These are phyloP conservation scores for Phalaenopsis equestris DNA, from an alignment of 106 monocot species.

Conservation along the genomic window DNA sequence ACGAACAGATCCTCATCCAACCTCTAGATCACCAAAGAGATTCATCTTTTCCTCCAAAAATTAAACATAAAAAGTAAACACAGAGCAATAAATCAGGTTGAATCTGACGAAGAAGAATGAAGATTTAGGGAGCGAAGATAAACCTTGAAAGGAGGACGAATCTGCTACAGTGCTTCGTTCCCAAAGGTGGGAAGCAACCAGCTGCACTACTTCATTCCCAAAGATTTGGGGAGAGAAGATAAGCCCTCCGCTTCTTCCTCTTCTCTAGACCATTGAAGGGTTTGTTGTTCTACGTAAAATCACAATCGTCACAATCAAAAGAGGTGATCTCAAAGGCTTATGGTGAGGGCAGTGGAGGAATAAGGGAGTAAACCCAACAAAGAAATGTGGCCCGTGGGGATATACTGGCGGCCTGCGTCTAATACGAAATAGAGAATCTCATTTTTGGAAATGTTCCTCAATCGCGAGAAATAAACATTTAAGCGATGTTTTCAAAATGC, in stretches of 20 bases:
- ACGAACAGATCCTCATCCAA: slow-evolving; percentile 8
- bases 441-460: too few relatives aligned
- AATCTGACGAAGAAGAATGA: neutral
- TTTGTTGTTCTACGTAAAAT: neutral
- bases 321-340: too few relatives aligned
- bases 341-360: too few relatives aligned
- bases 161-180: neutral
- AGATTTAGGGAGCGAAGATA: neutral
- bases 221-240: neutral
- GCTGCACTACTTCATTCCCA: too few relatives aligned
- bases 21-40: slow-evolving; percentile 3
- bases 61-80: neutral
- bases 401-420: too few relatives aligned
- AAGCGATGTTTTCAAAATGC: too few relatives aligned
- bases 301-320: too few relatives aligned
- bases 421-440: too few relatives aligned
- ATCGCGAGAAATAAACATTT: too few relatives aligned
- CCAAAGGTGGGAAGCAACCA: neutral
- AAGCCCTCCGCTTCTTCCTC: neutral
- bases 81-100: neutral
- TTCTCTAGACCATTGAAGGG: neutral
- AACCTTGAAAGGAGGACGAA: neutral
- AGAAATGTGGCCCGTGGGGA: too few relatives aligned
- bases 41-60: slow-evolving; percentile 9
- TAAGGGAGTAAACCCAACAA: too few relatives aligned